Percentiles rank a stretch among this genome's conserved stretches.
Evolutionary conservation across 169 alveolate genomes (phyloP).

Genomic region (Plasmodium inui): DNA sequence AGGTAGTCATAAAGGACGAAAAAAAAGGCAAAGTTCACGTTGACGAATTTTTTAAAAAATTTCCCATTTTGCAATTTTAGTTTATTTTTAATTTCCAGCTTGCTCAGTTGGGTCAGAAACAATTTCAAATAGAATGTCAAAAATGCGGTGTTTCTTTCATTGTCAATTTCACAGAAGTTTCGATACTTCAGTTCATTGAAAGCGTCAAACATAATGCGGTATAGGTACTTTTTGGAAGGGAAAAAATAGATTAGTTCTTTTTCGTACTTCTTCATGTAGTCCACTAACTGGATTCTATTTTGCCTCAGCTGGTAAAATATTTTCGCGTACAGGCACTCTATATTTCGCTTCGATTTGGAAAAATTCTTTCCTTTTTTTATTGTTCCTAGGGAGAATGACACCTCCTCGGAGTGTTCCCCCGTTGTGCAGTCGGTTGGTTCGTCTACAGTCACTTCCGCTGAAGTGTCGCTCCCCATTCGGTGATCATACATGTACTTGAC

Average conservation of each 20-base stretch:
- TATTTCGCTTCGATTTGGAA: constrained; percentile 27
- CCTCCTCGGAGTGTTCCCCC: background rate
- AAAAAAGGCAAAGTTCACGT: constrained; percentile 33
- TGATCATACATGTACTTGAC: constrained; percentile 28
- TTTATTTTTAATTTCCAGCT: constrained; percentile 39
- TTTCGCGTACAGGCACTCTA: constrained; percentile 16
- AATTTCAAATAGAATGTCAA: constrained; percentile 15
- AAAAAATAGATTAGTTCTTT: constrained; percentile 42
- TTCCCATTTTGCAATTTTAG: constrained; percentile 31
- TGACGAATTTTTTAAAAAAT: constrained; percentile 59
- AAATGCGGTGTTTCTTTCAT: background rate
- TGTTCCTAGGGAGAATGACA: background rate
- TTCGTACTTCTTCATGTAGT: constrained; percentile 22
- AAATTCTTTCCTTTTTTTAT: constrained; percentile 33
- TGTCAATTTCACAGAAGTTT: constrained; percentile 25
- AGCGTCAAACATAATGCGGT: constrained; percentile 6
- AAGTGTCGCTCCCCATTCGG: background rate
- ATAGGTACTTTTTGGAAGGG: constrained; percentile 47
- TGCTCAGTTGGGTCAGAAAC: constrained; percentile 26
- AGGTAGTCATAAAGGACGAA: constrained; percentile 36
- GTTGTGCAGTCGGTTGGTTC: background rate
- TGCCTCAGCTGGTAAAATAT: constrained; percentile 11
- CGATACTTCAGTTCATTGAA: constrained; percentile 25
- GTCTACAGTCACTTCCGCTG: background rate
- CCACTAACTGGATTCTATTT: constrained; percentile 1